phyloP scores from a whole-genome alignment of 2,329 filamentous ascomycete species.

The Ceratocystis lukuohia region DNA sequence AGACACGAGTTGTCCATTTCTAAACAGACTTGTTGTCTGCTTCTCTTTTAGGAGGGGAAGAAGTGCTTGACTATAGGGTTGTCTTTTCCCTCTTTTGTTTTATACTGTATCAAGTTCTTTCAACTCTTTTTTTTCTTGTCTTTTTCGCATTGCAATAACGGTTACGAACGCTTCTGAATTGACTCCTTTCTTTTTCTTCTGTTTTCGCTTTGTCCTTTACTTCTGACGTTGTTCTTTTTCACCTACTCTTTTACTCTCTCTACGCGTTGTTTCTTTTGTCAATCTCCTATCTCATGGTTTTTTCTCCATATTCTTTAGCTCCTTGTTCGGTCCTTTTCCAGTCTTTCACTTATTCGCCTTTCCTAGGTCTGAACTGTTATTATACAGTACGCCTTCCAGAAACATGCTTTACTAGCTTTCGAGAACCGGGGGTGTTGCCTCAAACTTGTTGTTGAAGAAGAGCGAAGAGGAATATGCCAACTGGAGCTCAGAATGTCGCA shows the following conservation, averaged over 20 bases:
- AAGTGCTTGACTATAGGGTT: background rate
- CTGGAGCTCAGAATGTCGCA: background rate
- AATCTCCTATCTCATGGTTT: background rate
- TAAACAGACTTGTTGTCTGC: slow-evolving; percentile 5
- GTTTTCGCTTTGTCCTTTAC: slow-evolving; percentile 3
- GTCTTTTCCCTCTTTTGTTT: slow-evolving; percentile 6
- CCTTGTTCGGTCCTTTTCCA: background rate
- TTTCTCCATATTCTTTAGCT: background rate
- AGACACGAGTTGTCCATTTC: slow-evolving; percentile 9
- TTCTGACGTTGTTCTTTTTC: slow-evolving; percentile 14
- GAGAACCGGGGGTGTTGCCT: too few relatives aligned
- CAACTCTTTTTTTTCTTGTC: slow-evolving; percentile 8
- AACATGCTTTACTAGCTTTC: too few relatives aligned
- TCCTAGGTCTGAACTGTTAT: too few relatives aligned
- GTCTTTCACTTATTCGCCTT: too few relatives aligned
- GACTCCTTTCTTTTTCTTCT: background rate
- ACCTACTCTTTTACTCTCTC: slow-evolving; percentile 1
- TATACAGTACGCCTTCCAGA: too few relatives aligned
- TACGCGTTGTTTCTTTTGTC: background rate
- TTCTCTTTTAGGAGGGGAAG: background rate
- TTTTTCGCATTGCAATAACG: slow-evolving; percentile 17
- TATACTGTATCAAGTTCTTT: slow-evolving; percentile 8
- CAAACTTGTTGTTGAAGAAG: too few relatives aligned
- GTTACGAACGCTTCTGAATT: slow-evolving; percentile 19
- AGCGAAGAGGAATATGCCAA: too few relatives aligned